These are phyloP conservation scores for Coriaria nepalensis DNA, from an alignment of 306 rosid genomes.

Conservation along the genomic window DNA sequence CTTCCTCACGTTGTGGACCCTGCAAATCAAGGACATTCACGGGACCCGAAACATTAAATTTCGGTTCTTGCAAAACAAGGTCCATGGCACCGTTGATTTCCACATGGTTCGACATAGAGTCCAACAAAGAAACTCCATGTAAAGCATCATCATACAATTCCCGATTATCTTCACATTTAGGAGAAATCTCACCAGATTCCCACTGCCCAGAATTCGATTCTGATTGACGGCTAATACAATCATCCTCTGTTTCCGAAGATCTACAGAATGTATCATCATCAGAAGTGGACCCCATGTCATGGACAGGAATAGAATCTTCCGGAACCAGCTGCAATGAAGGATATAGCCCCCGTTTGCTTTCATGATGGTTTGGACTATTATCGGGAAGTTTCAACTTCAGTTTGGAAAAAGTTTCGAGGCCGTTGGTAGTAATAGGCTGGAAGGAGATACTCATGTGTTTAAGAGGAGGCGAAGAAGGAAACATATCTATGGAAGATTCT, in stretches of 20 bases:
- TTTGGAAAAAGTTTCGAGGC: constrained; percentile 46
- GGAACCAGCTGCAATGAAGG: constrained; percentile 85
- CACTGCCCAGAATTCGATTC: constrained; percentile 70
- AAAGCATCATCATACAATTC: constrained; percentile 31
- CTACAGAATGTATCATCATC: constrained; percentile 91
- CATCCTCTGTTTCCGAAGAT: constrained; percentile 68
- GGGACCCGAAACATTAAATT: constrained; percentile 17
- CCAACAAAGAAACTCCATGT: constrained; percentile 36
- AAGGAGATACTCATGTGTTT: constrained; percentile 92
- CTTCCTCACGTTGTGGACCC: constrained; percentile 20
- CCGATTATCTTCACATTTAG: constrained; percentile 31
- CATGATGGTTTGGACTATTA: constrained; percentile 39
- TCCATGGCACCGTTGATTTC: constrained; percentile 27
- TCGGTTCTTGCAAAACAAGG: constrained; percentile 24
- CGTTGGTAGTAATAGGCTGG: constrained; percentile 50
- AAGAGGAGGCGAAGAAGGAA: constrained; percentile 88
- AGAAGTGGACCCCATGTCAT: constrained; percentile 50
- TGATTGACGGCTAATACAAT: constrained; percentile 53
- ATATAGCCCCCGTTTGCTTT: constrained; percentile 45
- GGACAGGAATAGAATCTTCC: constrained; percentile 43
- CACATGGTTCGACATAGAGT: constrained; percentile 24
- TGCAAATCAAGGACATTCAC: constrained; percentile 18
- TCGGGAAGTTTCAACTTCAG: constrained; percentile 66
- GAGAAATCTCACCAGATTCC: constrained; percentile 54
- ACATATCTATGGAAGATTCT: constrained; percentile 35